Evolutionary conservation across 441 rosid species (phyloP).

Genomic region (Viola pubescens): DNA sequence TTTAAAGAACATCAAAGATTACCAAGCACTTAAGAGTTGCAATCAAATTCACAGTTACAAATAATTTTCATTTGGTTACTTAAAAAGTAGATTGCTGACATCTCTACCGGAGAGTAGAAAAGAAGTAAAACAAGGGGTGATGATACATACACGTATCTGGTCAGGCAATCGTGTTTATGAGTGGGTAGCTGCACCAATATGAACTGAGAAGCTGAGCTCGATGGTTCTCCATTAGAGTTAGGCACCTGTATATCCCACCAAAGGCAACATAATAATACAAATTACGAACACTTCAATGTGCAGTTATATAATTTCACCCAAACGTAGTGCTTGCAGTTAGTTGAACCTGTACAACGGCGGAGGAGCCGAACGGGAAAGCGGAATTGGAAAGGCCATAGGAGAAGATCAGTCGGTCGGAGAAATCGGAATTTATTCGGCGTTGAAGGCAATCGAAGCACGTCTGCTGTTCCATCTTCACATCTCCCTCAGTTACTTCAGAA

Average conservation of each 20-base stretch:
- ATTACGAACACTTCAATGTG: no score
- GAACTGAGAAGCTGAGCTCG: slow-evolving; percentile 40
- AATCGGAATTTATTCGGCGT: slow-evolving; percentile 57
- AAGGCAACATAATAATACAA: no score
- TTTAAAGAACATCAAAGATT: no score
- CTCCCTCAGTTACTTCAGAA: background rate
- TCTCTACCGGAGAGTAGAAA: background rate
- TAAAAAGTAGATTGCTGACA: no score
- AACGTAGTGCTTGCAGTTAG: no score
- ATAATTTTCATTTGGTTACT: no score
- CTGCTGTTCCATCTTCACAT: slow-evolving; percentile 4
- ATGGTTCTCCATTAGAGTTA: slow-evolving; percentile 29
- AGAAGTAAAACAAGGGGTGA: background rate
- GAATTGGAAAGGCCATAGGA: slow-evolving; percentile 63
- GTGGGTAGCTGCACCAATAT: slow-evolving; percentile 42
- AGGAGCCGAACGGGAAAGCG: slow-evolving; percentile 61
- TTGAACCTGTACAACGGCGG: slow-evolving; percentile 66
- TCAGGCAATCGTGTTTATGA: slow-evolving; percentile 40
- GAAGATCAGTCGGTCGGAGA: slow-evolving; percentile 50
- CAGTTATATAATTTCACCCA: no score
- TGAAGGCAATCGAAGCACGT: slow-evolving; percentile 67
- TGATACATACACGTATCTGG: slow-evolving; percentile 44
- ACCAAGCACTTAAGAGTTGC: background rate
- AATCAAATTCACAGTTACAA: background rate
- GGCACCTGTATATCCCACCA: slow-evolving; percentile 30